phyloP scores from a whole-genome alignment of 495 filamentous ascomycete genomes.

The Penicilliopsis zonata region DNA sequence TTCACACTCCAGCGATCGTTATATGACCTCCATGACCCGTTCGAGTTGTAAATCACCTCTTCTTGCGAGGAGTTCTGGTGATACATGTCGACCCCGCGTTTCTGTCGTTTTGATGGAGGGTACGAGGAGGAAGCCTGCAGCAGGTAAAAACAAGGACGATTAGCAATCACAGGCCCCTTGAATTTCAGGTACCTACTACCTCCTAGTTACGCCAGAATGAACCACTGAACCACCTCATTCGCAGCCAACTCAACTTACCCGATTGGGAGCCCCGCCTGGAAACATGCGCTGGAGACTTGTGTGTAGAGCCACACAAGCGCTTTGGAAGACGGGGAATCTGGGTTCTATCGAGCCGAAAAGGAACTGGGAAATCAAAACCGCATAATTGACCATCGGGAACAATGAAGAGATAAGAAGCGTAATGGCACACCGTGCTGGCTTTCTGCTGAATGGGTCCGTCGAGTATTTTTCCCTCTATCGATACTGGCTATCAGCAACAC shows the following conservation, averaged over 20 bases:
- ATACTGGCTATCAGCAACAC: too few relatives aligned
- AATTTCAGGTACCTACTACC: too few relatives aligned
- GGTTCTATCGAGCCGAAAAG: too few relatives aligned
- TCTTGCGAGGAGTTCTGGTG: neutral
- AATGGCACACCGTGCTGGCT: too few relatives aligned
- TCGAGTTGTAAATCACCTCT: neutral
- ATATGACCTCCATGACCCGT: neutral
- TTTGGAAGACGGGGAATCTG: neutral
- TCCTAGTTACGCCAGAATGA: neutral
- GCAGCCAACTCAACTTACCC: slow-evolving; percentile 2
- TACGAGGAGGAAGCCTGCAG: neutral
- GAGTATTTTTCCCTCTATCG: too few relatives aligned
- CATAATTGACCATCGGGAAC: too few relatives aligned
- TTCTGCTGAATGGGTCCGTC: too few relatives aligned
- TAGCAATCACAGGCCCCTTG: too few relatives aligned
- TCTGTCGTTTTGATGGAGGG: slow-evolving; percentile 6
- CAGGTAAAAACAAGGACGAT: too few relatives aligned
- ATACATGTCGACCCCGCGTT: slow-evolving; percentile 1
- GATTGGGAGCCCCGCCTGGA: neutral
- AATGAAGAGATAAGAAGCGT: too few relatives aligned
- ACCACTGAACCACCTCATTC: slow-evolving; percentile 2
- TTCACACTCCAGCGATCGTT: neutral
- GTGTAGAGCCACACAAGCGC: too few relatives aligned
- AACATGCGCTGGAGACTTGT: neutral
- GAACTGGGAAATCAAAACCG: too few relatives aligned